These are phyloP conservation scores for Heliocybe sulcata DNA, from an alignment of 1,284 basidiomycete species.

Conservation along the genomic window DNA sequence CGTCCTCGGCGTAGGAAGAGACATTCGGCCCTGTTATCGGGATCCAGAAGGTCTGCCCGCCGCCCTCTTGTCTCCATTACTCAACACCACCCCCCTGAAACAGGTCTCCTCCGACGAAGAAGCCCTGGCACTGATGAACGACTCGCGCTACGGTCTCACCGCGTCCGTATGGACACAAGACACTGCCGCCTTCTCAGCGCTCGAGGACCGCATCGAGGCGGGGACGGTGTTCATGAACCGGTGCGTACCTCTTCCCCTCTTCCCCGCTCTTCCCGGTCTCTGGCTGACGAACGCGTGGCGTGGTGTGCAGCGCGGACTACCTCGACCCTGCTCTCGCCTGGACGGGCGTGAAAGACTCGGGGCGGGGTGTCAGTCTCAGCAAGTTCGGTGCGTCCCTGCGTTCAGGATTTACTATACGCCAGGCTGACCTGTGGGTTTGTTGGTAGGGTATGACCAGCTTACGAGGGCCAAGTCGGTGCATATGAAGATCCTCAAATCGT, in stretches of 20 bases:
- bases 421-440: not conserved
- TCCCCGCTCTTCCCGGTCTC: not conserved
- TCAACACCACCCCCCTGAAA: not conserved
- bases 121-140: constrained; percentile 88
- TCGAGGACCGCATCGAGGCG: constrained; percentile 73
- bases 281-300: not conserved
- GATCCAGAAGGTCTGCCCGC: constrained; percentile 70
- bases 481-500: constrained; percentile 15
- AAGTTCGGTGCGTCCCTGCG: constrained; percentile 62
- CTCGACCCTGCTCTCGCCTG: constrained; percentile 90
- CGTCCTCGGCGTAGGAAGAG: constrained; percentile 50
- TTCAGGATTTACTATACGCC: not conserved
- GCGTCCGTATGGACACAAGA: constrained; percentile 90
- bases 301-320: constrained; percentile 61
- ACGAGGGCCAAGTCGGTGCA: constrained; percentile 28
- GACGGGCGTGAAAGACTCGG: constrained; percentile 92
- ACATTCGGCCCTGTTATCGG: constrained; percentile 89
- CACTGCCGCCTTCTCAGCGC: constrained; percentile 55
- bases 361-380: constrained; percentile 84
- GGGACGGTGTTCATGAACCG: constrained; percentile 93
- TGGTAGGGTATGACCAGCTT: constrained; percentile 25
- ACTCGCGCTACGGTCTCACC: constrained; percentile 92
- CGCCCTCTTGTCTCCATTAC: not conserved
- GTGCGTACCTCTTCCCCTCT: constrained; percentile 18
- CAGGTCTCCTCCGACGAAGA: constrained; percentile 79